Evolutionary conservation across 1,139 yeast genomes (phyloP).

Genomic region (Lodderomyces oxycetoniae): DNA sequence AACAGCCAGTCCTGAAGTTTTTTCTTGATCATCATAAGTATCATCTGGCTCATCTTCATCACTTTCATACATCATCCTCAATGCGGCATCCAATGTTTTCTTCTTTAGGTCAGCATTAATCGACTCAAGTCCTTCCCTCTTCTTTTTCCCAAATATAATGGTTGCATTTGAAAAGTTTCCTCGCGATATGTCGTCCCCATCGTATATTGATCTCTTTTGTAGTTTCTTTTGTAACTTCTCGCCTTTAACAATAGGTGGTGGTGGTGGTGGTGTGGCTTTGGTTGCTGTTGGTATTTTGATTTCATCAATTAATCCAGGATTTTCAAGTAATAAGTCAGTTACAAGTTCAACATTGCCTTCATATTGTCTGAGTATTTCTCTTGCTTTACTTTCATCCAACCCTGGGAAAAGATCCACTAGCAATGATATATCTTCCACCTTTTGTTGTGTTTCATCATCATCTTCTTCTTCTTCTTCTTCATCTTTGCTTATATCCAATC

Average conservation of each 20-base stretch:
- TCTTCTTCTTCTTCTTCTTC: constrained; percentile 20
- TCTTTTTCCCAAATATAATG: constrained; percentile 22
- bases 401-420: constrained; percentile 60
- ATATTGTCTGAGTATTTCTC: constrained; percentile 42
- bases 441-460: constrained; percentile 24
- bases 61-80: constrained; percentile 59
- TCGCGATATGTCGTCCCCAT: constrained; percentile 26
- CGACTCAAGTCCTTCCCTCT: constrained; percentile 7
- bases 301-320: constrained; percentile 39
- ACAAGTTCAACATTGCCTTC: constrained; percentile 53
- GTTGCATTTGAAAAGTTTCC: constrained; percentile 18
- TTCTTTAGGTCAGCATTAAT: constrained; percentile 35
- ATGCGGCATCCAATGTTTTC: constrained; percentile 58
- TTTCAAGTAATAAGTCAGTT: constrained; percentile 58
- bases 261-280: neutral
- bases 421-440: constrained; percentile 36
- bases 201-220: constrained; percentile 22
- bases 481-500: constrained; percentile 7
- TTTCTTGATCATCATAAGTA: constrained; percentile 73
- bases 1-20: constrained; percentile 30
- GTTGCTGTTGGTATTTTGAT: neutral
- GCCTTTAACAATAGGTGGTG: neutral
- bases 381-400: constrained; percentile 41
- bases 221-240: neutral
- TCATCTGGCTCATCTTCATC: constrained; percentile 85